Conservation (phyloP, 768 basidiomycete species). For the Austroboletus eburneus region DNA sequence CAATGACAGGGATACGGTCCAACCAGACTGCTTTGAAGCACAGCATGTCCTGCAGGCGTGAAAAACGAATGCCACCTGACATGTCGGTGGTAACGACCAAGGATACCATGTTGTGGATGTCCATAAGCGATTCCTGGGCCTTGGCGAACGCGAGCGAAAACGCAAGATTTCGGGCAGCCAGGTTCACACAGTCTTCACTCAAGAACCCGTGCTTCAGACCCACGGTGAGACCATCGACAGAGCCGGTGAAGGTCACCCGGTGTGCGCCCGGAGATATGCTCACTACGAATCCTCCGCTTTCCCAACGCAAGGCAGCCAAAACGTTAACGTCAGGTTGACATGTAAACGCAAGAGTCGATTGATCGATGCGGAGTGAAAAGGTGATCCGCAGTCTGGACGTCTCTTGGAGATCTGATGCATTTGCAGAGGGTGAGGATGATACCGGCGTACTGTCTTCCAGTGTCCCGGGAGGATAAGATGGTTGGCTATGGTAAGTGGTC, state of each 20-base stretch:
- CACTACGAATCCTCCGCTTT: slow-evolving; percentile 87
- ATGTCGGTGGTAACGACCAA: slow-evolving; percentile 84
- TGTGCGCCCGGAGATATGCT: slow-evolving; percentile 71
- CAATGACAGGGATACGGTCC: slow-evolving; percentile 78
- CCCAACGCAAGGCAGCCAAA: slow-evolving; percentile 85
- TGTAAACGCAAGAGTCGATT: slow-evolving; percentile 79
- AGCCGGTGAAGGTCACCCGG: slow-evolving; percentile 71
- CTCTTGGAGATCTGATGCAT: slow-evolving; percentile 14
- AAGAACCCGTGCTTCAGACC: slow-evolving; percentile 83
- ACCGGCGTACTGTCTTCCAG: slow-evolving; percentile 3
- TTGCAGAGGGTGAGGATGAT: slow-evolving; percentile 18
- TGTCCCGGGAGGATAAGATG: slow-evolving; percentile 10
- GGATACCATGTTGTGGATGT: slow-evolving; percentile 54
- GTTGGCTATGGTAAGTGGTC: slow-evolving; percentile 30
- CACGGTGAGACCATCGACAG: slow-evolving; percentile 75
- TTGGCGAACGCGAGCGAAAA: slow-evolving; percentile 74
- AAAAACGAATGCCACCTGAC: slow-evolving; percentile 72
- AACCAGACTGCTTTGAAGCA: slow-evolving; percentile 96
- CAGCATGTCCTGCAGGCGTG: slow-evolving; percentile 84
- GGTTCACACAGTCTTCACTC: slow-evolving; percentile 75
- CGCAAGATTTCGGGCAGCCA: slow-evolving; percentile 77
- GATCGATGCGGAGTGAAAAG: slow-evolving; percentile 88
- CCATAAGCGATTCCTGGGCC: slow-evolving; percentile 34
- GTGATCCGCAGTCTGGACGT: slow-evolving; percentile 63
- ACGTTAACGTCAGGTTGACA: slow-evolving; percentile 93